Evolutionary conservation across 2,329 filamentous ascomycete species (phyloP).

Genomic region (Didymella pomorum): DNA sequence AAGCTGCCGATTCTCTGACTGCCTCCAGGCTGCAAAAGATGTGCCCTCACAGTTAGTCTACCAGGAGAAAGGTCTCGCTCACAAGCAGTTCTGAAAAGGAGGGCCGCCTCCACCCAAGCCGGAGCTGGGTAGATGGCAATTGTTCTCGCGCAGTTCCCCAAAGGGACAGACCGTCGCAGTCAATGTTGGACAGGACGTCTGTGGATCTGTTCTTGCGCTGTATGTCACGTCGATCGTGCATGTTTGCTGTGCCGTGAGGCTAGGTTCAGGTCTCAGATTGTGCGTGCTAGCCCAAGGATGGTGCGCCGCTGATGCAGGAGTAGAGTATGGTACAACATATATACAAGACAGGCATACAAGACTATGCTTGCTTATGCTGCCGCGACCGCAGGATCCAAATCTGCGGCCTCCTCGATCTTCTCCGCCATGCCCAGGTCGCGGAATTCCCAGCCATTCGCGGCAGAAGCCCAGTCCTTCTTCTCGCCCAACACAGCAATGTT

Average conservation of each 20-base stretch:
- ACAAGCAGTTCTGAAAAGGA: conserved; percentile 47
- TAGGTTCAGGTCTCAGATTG: neutral
- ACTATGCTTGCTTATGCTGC: neutral
- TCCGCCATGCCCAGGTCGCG: conserved; percentile 72
- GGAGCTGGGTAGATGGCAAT: conserved; percentile 3
- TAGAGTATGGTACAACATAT: conserved; percentile 8
- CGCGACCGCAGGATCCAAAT: neutral
- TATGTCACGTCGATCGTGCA: neutral
- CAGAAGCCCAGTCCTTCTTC: conserved; percentile 75
- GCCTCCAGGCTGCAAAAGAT: conserved; percentile 8
- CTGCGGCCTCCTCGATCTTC: conserved; percentile 24
- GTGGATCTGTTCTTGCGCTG: conserved; percentile 14
- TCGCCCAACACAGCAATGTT: conserved; percentile 80
- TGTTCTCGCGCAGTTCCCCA: conserved; percentile 15
- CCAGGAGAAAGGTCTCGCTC: conserved; percentile 45
- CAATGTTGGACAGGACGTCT: conserved; percentile 4
- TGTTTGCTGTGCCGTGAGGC: neutral
- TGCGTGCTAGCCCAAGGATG: too few species aligned
- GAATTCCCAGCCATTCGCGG: conserved; percentile 73
- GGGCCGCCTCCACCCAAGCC: conserved; percentile 32
- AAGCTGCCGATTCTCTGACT: too few species aligned
- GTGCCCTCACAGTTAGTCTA: conserved; percentile 48
- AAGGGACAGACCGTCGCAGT: conserved; percentile 7
- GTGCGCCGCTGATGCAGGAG: conserved; percentile 6
- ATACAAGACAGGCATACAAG: conserved; percentile 1